These are phyloP conservation scores for Apiotrichum sp. DNA, from an alignment of 1,284 basidiomycete genomes.

Conservation along the genomic window DNA sequence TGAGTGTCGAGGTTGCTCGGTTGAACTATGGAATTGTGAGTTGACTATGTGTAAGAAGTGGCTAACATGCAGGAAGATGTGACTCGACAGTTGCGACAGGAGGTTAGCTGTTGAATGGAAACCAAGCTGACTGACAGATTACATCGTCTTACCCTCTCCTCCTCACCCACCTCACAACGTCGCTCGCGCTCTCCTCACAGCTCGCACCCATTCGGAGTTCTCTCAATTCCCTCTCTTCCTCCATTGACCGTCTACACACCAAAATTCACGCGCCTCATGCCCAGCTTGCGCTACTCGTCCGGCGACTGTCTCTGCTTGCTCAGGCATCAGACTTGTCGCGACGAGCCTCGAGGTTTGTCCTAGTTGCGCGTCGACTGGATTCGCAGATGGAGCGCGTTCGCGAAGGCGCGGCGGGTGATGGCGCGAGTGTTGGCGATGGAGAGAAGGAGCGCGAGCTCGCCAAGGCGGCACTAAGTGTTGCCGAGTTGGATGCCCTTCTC, in stretches of 20 bases:
- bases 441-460: conserved; percentile 78
- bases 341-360: conserved; percentile 71
- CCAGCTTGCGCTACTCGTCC: conserved; percentile 62
- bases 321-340: conserved; percentile 75
- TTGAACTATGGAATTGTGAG: conserved; percentile 64
- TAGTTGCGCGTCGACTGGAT: conserved; percentile 71
- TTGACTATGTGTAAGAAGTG: not conserved
- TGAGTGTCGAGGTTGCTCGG: conserved; percentile 75
- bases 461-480: conserved; percentile 82
- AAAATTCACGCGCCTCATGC: conserved; percentile 80
- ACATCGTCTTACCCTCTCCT: conserved; percentile 46
- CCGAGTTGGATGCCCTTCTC: conserved; percentile 57
- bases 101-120: conserved; percentile 53
- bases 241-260: conserved; percentile 58
- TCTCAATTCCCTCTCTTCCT: conserved; percentile 30
- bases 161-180: conserved; percentile 55
- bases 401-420: conserved; percentile 18
- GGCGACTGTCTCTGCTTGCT: conserved; percentile 66
- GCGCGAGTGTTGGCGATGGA: conserved; percentile 51
- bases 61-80: conserved; percentile 61
- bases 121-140: conserved; percentile 29
- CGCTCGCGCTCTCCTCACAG: conserved; percentile 55
- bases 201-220: conserved; percentile 41
- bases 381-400: conserved; percentile 65
- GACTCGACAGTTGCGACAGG: conserved; percentile 71